A percentile compares a stretch with the other conserved stretches of the same genome.
Evolutionary conservation across 345 rosid species (phyloP).

Genomic region (Murraya paniculata): DNA sequence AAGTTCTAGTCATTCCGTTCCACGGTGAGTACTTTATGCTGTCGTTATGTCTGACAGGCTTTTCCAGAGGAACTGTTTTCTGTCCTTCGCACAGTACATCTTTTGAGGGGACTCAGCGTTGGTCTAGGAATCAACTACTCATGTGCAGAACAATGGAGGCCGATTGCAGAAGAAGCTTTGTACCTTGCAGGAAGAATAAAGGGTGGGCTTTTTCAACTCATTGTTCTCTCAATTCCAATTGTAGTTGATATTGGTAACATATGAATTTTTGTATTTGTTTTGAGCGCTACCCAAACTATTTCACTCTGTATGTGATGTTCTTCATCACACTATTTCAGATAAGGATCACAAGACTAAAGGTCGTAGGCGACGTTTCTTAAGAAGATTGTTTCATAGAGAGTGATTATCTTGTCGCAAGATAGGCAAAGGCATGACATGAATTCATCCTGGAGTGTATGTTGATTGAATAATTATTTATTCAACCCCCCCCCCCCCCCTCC

Average conservation of each 20-base stretch:
- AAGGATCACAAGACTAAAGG: conserved; percentile 23
- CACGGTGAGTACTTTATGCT: background rate
- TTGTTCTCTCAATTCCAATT: background rate
- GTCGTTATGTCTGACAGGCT: conserved; percentile 34
- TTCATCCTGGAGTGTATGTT: background rate
- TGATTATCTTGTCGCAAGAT: conserved; percentile 10
- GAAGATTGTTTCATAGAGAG: conserved; percentile 34
- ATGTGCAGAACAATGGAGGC: conserved; percentile 81
- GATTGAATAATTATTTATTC: too few relatives aligned
- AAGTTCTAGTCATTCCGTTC: background rate
- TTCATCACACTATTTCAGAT: conserved; percentile 23
- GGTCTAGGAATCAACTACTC: conserved; percentile 88
- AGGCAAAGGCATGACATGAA: conserved; percentile 9
- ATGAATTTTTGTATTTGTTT: background rate
- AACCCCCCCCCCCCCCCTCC: too few relatives aligned
- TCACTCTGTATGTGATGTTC: background rate
- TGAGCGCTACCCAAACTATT: background rate
- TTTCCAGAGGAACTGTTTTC: conserved; percentile 94
- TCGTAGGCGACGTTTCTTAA: conserved; percentile 17
- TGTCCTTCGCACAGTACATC: conserved; percentile 78
- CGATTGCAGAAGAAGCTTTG: conserved; percentile 85
- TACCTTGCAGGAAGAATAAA: conserved; percentile 61
- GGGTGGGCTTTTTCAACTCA: conserved; percentile 35
- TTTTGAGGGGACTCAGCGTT: conserved; percentile 87
- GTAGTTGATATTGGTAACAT: background rate